Base-by-base conservation (phyloP, 768 basidiomycete genomes). In the Steccherinum ochraceum region DNA sequence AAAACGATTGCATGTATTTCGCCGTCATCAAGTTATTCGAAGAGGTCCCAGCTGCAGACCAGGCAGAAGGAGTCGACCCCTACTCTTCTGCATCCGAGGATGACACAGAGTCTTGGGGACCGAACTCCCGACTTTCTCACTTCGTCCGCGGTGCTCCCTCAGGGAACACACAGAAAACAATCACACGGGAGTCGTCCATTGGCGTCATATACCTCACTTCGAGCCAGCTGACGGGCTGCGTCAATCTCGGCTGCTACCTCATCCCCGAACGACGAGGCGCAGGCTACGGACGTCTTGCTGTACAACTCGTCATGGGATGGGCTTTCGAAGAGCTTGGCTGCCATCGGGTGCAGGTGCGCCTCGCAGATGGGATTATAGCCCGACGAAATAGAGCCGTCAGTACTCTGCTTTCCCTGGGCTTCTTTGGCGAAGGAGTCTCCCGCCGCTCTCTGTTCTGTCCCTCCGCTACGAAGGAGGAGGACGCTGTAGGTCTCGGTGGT, bases 361-460 rank as follows among this genome's bases (percentile, higher is more conserved):
- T 86, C 13, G 46, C 62, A 39, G 45, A 56, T 24, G 63, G 80
- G 11, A 72, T 78, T 45, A 63, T 69, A 25, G 64, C 72, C 3
- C 61, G 62, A 20, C 77, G 74, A 52, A 70, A 79, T 24, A 64
- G 61, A 24, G 72, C 73, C 1, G 57, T 77, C 23, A 67, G 67
- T 13, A 60, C 85, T 12, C 80, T 86, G 55, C 73, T 78, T 5
- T 63, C 69, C 42, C 58, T 72, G 49, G 78, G 79, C 7, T 86
- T 89, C 59, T 63, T 63, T 5, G 77, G 81, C 52, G 86, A 89
- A 64, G 86, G 86, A 43, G 78, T 72, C 7, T 75, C 76, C 40
- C 76, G 84, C 25, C 72, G 78, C 41, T 72, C 78, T 0, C 76
- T 80, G 49, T 48, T 53, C 40, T 53, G 39, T 41, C 40, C 49